Base-by-base conservation (phyloP, 1,284 basidiomycete species). In the Golubevia pallescens region DNA sequence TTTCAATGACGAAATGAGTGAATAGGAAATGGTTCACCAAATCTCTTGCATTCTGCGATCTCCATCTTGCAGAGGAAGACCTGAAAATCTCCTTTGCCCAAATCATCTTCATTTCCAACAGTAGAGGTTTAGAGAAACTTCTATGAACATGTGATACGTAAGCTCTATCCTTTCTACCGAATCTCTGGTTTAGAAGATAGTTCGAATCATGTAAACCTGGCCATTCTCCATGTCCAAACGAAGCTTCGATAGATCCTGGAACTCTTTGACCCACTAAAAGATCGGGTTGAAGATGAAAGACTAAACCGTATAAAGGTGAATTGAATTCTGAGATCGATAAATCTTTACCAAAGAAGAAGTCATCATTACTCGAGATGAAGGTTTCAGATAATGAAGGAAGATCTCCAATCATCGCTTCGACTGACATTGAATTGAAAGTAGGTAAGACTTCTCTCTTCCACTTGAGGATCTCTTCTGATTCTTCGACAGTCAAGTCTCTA, bases 391-490 rank as follows among this genome's bases (percentile, higher is more conserved):
- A 65, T 1, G 65, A 70, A 16, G 68, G 62, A 54, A 70, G 58
- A 34, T 69, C 61, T 32, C 68, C 75, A 6, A 80, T 61, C 70
- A 74, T 71, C 14, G 69, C 20, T 57, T 80, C 77, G 42, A 74
- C 57, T 4, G 71, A 71, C 67, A 77, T 77, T 53, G 67, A 71
- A 59, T 77, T 80, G 71, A 77, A 80, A 0, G 71, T 80, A 0
- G 75, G 77, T 66, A 80, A 53, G 19, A 68, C 68, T 10, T 64
- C 58, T n/a, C 61, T 67, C 38, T 67, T 67, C 53, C 71, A 77
- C 10, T 38, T 38, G 3, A 10, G 10, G 66, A 42, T 51, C 61
- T 56, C n/a, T 65, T 58, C 2, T 56, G 56, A 57, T 60, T 23
- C 20, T 13, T 28, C 54, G 5, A 7, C 13, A 21, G 20, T 28